phyloP scores from a whole-genome alignment of 306 rosid genomes.

The Alnus rubra region DNA sequence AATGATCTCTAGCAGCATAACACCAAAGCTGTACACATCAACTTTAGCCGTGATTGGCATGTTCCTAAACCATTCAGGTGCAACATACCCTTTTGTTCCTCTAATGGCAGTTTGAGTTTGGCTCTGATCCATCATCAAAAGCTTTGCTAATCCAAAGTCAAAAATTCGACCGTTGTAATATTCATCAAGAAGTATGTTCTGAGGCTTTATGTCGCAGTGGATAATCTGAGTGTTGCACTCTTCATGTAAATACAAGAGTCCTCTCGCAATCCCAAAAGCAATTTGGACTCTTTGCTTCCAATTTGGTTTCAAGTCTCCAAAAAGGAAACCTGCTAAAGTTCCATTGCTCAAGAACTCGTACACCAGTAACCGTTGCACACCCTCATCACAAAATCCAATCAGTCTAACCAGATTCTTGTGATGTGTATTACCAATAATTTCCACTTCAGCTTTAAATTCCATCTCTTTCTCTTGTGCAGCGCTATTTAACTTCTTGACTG shows the following conservation, averaged over 20 bases:
- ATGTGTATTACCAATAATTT: conserved; percentile 33
- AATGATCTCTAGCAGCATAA: conserved; percentile 34
- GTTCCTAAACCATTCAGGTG: conserved; percentile 41
- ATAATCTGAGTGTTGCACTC: conserved; percentile 45
- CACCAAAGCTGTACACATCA: conserved; percentile 43
- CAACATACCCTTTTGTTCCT: conserved; percentile 53
- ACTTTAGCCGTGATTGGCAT: conserved; percentile 31
- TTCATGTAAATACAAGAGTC: conserved; percentile 41
- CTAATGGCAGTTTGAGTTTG: conserved; percentile 29
- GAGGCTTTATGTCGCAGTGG: conserved; percentile 55
- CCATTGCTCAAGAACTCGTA: conserved; percentile 34
- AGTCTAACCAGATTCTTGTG: conserved; percentile 39
- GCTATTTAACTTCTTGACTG: conserved; percentile 15
- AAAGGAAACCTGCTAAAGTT: conserved; percentile 28
- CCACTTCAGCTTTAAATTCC: conserved; percentile 32
- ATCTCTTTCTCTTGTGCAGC: conserved; percentile 17
- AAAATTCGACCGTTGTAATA: conserved; percentile 21
- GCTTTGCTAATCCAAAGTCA: conserved; percentile 52
- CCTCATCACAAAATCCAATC: conserved; percentile 27
- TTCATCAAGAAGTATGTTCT: conserved; percentile 44
- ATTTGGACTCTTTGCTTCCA: conserved; percentile 30
- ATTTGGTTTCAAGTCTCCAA: conserved; percentile 23
- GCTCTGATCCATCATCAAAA: conserved; percentile 38
- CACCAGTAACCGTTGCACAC: conserved; percentile 17
- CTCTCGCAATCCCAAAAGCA: conserved; percentile 30